Conservation (phyloP, 208 protist genomes). For the Novymonas esmeraldas region DNA sequence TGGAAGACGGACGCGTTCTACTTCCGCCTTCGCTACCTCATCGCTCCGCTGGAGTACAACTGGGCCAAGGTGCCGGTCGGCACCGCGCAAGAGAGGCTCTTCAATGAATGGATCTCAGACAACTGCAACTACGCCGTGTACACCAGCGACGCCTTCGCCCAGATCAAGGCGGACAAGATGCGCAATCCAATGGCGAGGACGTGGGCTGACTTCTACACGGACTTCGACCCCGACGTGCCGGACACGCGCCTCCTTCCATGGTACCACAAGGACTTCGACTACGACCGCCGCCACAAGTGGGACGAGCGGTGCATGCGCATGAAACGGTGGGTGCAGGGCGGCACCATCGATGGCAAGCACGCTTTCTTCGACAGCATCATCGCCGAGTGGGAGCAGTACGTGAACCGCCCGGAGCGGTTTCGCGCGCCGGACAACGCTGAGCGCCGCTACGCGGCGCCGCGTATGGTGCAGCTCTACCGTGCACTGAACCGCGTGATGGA, state of each 20-base stretch:
- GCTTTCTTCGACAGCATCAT: slow-evolving; percentile 87
- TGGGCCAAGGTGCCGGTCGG: slow-evolving; percentile 89
- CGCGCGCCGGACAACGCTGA: slow-evolving; percentile 75
- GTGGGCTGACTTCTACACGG: slow-evolving; percentile 86
- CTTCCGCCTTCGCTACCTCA: slow-evolving; percentile 85
- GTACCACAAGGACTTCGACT: slow-evolving; percentile 91
- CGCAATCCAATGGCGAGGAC: slow-evolving; percentile 86
- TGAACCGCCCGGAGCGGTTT: slow-evolving; percentile 88
- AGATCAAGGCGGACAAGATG: slow-evolving; percentile 77
- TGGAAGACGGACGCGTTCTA: slow-evolving; percentile 93
- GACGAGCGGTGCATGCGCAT: slow-evolving; percentile 93
- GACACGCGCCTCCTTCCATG: slow-evolving; percentile 85
- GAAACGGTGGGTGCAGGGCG: slow-evolving; percentile 92
- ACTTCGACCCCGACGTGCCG: slow-evolving; percentile 87
- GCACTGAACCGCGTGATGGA: slow-evolving; percentile 86
- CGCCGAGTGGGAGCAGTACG: slow-evolving; percentile 91
- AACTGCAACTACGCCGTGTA: slow-evolving; percentile 83
- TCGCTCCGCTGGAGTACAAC: slow-evolving; percentile 89
- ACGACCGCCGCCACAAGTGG: slow-evolving; percentile 91
- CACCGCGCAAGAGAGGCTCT: slow-evolving; percentile 69
- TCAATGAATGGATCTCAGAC: slow-evolving; percentile 89
- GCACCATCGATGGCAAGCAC: slow-evolving; percentile 81
- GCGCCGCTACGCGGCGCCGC: slow-evolving; percentile 77
- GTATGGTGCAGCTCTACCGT: slow-evolving; percentile 90
- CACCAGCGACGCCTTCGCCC: slow-evolving; percentile 59